Base-by-base conservation (phyloP, 2,329 filamentous ascomycete genomes). In the Fusarium pseudocircinatum region DNA sequence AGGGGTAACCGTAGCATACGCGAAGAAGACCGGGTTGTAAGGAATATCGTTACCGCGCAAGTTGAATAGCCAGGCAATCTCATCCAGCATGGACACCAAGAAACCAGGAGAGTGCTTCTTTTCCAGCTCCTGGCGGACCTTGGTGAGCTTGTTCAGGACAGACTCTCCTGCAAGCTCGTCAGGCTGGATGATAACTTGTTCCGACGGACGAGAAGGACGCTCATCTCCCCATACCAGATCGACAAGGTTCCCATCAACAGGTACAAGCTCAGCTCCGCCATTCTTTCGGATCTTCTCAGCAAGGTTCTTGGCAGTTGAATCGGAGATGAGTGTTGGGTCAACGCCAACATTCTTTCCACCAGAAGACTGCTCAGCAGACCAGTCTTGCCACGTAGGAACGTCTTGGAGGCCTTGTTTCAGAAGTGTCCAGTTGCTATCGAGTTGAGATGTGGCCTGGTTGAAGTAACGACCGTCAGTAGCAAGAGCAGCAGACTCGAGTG, bases 11-110 rank as follows among this genome's bases (percentile, higher is more conserved):
- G 96, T 89, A 49, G 96, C 96, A 79, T 98, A 99, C 22, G 96
- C 96, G 84, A 98, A 98, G 86, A 99, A 98, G 56, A 99, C 96
- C 0, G 96, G 96, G 80, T 99, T 99, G 85, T 96, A 99, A 1
- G 95, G 94, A 74, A 99, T 98, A 80, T 98, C 96, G 81, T 89
- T 96, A 77, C 96, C 96, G 76, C 96, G 91, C 54, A 99, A 85
- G 83, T 99, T 99, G 86, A 98, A 98, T n/a, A 99, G 87, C 96
- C 96, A 99, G 16, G 96, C 96, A 77, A 98, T 91, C 83, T 99
- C 96, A 78, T 99, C 96, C 47, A 99, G 89, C 91, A 97, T 95
- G 11, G 95, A 98, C 50, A 98, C 90, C 54, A 98, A 91, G 76
- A 98, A 94, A 2, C 94, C 96, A 24, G 92, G 89, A 11, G 91